Base-by-base conservation (phyloP, 2,329 filamentous ascomycete genomes). In the Cryphonectria naterciae region DNA sequence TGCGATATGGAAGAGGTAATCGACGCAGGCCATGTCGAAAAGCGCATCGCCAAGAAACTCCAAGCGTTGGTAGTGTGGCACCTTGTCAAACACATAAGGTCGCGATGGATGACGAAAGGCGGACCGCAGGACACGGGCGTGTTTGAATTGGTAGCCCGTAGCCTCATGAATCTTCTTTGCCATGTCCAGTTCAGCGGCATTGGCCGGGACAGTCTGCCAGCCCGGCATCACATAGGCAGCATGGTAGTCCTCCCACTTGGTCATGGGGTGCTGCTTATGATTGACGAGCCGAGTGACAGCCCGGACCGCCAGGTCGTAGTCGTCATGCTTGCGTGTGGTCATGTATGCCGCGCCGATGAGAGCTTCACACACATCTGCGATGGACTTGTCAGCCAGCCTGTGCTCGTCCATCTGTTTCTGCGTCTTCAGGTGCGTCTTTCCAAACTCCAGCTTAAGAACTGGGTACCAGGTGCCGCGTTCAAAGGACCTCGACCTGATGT, bases 361-460 rank as follows among this genome's bases (percentile, higher is more conserved):
- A 0, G 96, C 95, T 79, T 98, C 96, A 72, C 93, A 97, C 0
- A 98, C 94, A 80, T 98, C 96, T 4, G 96, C 95, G 76, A 97
- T 91, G 0, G 92, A 92, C 83, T 99, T 99, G 80, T 97, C 93
- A 0, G 90, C 91, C 1, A 99, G 86, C 0, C 82, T 83, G 77
- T 98, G 95, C 13, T 82, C 86, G 7, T 83, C 80, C 37, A 82
- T 83, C 15, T 83, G 80, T 68, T 82, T 84, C 66, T 67, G 39
- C 1, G 69, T 73, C 72, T 85, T 88, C 61, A 84, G 82, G 83
- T 72, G 68, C 8, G 66, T 73, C 76, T 95, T 97, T 41, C 95
- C 95, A 71, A 88, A 88, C 7, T 91, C 86, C 28, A 98, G 84
- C 39, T 87, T 89, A 46, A 97, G 83, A 71, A 93, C 88, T 0